Conservation (phyloP, 345 rosid species). For the Melaleuca alternifolia region DNA sequence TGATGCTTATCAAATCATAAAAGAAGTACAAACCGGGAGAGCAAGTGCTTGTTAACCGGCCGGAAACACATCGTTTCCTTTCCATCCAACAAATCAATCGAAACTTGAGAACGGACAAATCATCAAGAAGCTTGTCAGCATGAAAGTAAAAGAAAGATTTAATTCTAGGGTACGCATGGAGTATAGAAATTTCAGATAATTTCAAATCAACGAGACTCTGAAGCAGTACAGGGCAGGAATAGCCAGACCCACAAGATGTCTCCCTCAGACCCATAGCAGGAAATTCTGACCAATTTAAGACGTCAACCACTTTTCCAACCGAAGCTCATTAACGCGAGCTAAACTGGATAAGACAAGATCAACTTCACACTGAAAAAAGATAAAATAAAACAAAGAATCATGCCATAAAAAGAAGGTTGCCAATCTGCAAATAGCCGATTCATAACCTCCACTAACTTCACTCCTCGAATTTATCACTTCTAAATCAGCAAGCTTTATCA, state of each 20-base stretch:
- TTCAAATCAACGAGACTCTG: not conserved
- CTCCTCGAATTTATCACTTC: not conserved
- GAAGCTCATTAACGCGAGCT: not conserved
- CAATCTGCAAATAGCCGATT: not conserved
- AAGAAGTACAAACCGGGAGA: not conserved
- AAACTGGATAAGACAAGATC: not conserved
- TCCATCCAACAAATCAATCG: not conserved
- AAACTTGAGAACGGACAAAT: not conserved
- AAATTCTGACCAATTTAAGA: conserved; percentile 12
- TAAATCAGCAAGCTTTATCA: not conserved
- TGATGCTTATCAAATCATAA: not conserved
- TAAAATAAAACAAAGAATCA: not conserved
- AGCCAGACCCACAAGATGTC: not conserved
- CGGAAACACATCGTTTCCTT: not conserved
- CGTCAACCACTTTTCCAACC: not conserved
- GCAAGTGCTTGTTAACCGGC: not conserved
- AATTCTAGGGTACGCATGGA: not conserved
- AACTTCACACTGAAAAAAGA: not conserved
- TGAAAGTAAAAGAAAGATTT: not conserved
- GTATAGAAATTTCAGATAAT: not conserved
- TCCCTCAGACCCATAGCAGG: conserved; percentile 1
- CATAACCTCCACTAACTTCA: not conserved
- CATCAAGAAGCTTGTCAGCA: not conserved
- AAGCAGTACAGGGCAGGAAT: conserved; percentile 1
- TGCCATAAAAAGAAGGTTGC: not conserved